These are phyloP conservation scores for Spencermartinsiella europaea DNA, from an alignment of 805 yeast species.

Conservation along the genomic window DNA sequence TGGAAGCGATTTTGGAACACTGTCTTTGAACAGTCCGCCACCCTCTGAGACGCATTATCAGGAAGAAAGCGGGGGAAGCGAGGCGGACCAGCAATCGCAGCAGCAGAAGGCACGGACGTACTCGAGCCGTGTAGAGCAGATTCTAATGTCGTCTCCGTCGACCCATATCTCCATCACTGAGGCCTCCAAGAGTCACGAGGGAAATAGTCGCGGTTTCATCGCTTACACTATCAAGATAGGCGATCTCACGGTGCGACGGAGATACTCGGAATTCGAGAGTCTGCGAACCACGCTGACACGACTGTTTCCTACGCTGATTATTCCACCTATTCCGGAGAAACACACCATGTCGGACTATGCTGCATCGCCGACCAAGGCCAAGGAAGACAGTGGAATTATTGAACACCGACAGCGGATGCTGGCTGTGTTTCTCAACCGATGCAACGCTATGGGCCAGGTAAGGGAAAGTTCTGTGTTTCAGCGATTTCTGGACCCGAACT, in stretches of 20 bases:
- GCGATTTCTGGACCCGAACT: slow-evolving; percentile 79
- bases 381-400: slow-evolving; percentile 40
- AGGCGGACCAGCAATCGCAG: background rate
- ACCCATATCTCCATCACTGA: slow-evolving; percentile 53
- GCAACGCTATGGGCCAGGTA: slow-evolving; percentile 54
- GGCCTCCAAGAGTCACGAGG: slow-evolving; percentile 83
- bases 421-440: slow-evolving; percentile 70
- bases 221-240: slow-evolving; percentile 72
- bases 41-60: background rate
- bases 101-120: slow-evolving; percentile 15
- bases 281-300: slow-evolving; percentile 65
- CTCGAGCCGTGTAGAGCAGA: slow-evolving; percentile 31
- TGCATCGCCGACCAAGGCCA: slow-evolving; percentile 40
- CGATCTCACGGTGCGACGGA: slow-evolving; percentile 63
- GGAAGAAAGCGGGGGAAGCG: background rate
- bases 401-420: slow-evolving; percentile 73
- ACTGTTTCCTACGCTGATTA: slow-evolving; percentile 70
- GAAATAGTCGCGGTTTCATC: slow-evolving; percentile 67
- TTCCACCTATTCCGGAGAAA: slow-evolving; percentile 93
- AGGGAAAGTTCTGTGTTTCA: slow-evolving; percentile 58
- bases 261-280: slow-evolving; percentile 90
- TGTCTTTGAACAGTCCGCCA: background rate
- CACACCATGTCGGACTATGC: slow-evolving; percentile 54
- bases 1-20: slow-evolving; percentile 13
- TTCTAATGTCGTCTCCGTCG: slow-evolving; percentile 28